Evolutionary conservation across 192 early-diverging fungal genomes (phyloP), one percentile per base, ranked within the genome.

Genomic region (Backusella parvicylindrica): DNA sequence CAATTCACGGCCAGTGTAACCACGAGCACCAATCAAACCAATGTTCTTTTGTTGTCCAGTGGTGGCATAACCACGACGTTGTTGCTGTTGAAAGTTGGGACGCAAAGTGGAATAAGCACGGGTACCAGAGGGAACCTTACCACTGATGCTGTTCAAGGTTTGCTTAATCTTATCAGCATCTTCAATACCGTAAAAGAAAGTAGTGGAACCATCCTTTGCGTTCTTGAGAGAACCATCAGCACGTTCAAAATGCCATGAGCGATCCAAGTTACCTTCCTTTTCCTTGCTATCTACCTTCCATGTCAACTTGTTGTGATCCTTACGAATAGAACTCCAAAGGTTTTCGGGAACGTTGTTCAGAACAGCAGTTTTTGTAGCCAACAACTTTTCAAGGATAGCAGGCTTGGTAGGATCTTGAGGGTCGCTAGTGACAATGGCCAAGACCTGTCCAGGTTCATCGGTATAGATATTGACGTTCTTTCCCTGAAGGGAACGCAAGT

Each of bases 331-430:
- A 56, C 89, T 89, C 97, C 97, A 99, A 11, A 97, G 85, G 77
- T 97, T 98, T 71, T 99, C 98, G 7, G 93, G 95, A 28, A 99
- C 96, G 76, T 97, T 98, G 81, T 97, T 98, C 37, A 99, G 82
- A 4, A 90, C 86, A 0, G 94, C 96, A 6, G 91, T 88, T 84
- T 95, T 94, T 66, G 92, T 91, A 21, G 92, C 88, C 7, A 97
- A 90, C 75, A 99, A 93, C 83, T 96, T 96, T 78, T 99, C 97
- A 50, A 99, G 83, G 31, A 91, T 81, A 33, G 96, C 84, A 33
- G 93, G 82, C 38, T 74, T 83, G 18, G 79, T 79, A 18, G 77
- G 73, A 23, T 79, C 68, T 6, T 66, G 50, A 9, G 85, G 83
- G 26, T 85, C 85, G 13, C 82, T 77, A 26, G 85, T 87, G 23